Conservation (phyloP, 2,329 filamentous ascomycete genomes). For the Elsinoe necatrix region DNA sequence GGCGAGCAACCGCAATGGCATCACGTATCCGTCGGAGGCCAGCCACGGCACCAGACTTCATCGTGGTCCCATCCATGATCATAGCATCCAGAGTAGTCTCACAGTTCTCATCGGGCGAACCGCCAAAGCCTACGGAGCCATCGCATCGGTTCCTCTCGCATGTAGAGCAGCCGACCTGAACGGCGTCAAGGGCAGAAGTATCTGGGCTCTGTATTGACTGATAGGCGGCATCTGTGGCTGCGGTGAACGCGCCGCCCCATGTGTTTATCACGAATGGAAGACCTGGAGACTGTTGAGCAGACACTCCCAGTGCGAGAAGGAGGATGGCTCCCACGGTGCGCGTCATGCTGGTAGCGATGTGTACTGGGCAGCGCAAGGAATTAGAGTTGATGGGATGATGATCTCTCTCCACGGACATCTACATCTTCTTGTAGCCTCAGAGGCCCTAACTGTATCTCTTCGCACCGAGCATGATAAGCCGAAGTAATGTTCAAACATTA, state of each 20-base stretch:
- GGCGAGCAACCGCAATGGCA: slow-evolving; percentile 3
- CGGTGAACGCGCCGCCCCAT: slow-evolving; percentile 5
- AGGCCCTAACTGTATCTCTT: background rate
- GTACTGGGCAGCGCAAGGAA: background rate
- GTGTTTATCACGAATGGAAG: slow-evolving; percentile 10
- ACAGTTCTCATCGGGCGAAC: slow-evolving; percentile 8
- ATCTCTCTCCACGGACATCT: background rate
- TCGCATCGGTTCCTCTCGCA: slow-evolving; percentile 5
- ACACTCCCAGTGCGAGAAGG: background rate
- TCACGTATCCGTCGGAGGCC: slow-evolving; percentile 8
- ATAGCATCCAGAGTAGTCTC: slow-evolving; percentile 10
- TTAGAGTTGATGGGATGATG: background rate
- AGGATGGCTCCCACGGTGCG: background rate
- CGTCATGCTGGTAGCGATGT: background rate
- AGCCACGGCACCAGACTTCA: slow-evolving; percentile 9
- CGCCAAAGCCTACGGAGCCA: slow-evolving; percentile 7
- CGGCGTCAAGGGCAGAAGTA: slow-evolving; percentile 1
- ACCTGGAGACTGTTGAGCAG: background rate
- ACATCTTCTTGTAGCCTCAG: background rate
- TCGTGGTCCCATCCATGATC: slow-evolving; percentile 10
- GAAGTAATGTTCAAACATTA: background rate
- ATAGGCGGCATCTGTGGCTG: slow-evolving; percentile 2
- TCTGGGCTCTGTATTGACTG: background rate
- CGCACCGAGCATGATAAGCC: slow-evolving; percentile 5
- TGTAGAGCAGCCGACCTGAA: background rate